phyloP scores from a whole-genome alignment of 306 rosid species.

The Gastrolobium bilobum region DNA sequence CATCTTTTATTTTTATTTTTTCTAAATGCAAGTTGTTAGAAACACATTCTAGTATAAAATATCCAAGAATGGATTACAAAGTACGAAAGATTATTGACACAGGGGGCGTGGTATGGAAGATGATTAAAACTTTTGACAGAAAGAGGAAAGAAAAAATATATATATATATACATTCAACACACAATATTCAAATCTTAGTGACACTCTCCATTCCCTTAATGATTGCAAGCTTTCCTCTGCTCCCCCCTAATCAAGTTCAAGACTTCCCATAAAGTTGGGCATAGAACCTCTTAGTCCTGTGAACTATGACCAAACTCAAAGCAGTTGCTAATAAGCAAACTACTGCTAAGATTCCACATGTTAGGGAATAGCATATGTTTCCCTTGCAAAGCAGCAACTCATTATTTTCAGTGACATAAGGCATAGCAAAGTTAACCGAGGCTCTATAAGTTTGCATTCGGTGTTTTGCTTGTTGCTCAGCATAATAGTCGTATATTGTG shows the following conservation, averaged over 20 bases:
- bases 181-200: background rate
- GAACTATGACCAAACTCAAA: constrained; percentile 62
- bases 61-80: background rate
- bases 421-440: background rate
- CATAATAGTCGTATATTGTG: constrained; percentile 73
- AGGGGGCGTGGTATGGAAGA: background rate
- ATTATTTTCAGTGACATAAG: constrained; percentile 1
- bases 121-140: background rate
- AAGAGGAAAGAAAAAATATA: no score
- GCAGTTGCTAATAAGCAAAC: constrained; percentile 65
- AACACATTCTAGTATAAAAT: background rate
- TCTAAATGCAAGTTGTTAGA: background rate
- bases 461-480: constrained; percentile 61
- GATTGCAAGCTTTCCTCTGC: background rate
- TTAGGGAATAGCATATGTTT: constrained; percentile 69
- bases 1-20: no score
- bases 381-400: constrained; percentile 68
- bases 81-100: no score
- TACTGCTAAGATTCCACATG: constrained; percentile 68
- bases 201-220: background rate
- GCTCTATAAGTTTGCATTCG: background rate
- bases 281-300: constrained; percentile 68
- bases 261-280: constrained; percentile 63
- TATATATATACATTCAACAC: background rate
- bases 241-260: constrained; percentile 37